These are phyloP conservation scores for Casaregolazyma lundiana DNA, from an alignment of 1,139 yeast species.

Conservation along the genomic window DNA sequence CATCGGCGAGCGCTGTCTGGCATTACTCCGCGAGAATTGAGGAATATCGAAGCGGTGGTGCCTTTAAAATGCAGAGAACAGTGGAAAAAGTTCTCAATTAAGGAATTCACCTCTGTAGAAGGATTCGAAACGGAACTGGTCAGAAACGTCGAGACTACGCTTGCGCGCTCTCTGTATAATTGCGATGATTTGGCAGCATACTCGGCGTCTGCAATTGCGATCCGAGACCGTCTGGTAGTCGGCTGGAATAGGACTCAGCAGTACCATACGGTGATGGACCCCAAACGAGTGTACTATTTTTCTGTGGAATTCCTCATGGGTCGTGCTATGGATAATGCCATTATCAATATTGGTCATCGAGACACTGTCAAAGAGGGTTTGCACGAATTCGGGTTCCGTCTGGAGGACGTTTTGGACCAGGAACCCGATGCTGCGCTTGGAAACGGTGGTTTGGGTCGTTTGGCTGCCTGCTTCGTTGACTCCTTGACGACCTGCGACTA, in stretches of 20 bases:
- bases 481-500: constrained; percentile 81
- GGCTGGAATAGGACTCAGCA: constrained; percentile 96
- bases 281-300: constrained; percentile 81
- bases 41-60: constrained; percentile 73
- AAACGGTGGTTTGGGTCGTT: constrained; percentile 91
- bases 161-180: constrained; percentile 86
- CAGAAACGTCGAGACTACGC: constrained; percentile 80
- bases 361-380: constrained; percentile 53
- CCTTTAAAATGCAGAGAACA: constrained; percentile 71
- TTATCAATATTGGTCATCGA: constrained; percentile 68
- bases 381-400: constrained; percentile 73
- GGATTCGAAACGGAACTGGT: constrained; percentile 69
- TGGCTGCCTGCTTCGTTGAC: constrained; percentile 93
- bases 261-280: constrained; percentile 75
- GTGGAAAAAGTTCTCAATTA: constrained; percentile 65
- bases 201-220: constrained; percentile 76
- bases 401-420: constrained; percentile 78
- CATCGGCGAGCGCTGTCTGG: constrained; percentile 74
- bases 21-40: constrained; percentile 83
- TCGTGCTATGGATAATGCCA: constrained; percentile 89
- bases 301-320: constrained; percentile 94
- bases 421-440: constrained; percentile 96
- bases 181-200: constrained; percentile 92
- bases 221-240: constrained; percentile 73
- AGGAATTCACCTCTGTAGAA: constrained; percentile 49